These are phyloP conservation scores for Amanita phalloides DNA, from an alignment of 768 basidiomycete genomes.

Conservation along the genomic window DNA sequence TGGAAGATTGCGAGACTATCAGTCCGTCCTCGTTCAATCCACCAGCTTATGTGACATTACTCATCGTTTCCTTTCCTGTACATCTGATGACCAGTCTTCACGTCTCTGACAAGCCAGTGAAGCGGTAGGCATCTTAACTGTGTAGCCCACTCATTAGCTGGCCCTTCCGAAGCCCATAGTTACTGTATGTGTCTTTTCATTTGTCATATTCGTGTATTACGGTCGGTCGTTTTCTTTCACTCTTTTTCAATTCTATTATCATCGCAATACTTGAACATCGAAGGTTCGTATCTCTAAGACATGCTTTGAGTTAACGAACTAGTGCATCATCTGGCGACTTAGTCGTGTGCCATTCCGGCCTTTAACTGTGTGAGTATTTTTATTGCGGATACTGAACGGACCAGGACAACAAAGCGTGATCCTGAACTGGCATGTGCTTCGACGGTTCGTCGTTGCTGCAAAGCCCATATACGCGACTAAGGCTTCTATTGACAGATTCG, in stretches of 20 bases:
- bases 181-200: slow-evolving; percentile 6
- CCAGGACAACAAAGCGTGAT: neutral
- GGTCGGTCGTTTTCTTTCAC: slow-evolving; percentile 4
- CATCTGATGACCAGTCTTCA: neutral
- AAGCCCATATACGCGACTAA: neutral
- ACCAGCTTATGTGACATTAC: neutral
- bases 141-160: slow-evolving; percentile 1
- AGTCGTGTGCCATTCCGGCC: neutral
- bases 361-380: neutral
- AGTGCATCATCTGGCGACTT: neutral
- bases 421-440: neutral
- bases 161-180: slow-evolving; percentile 1
- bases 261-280: neutral
- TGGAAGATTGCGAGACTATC: slow-evolving; percentile 11
- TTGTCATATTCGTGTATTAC: slow-evolving; percentile 6
- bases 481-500: neutral
- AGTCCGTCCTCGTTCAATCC: slow-evolving; percentile 21
- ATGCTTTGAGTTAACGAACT: neutral
- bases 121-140: slow-evolving; percentile 3
- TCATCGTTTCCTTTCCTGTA: slow-evolving; percentile 1
- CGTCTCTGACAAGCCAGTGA: neutral
- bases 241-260: neutral
- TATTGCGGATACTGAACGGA: neutral
- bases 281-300: slow-evolving; percentile 5
- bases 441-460: slow-evolving; percentile 2